Conservation (phyloP, 75 land plant species). For the Sequoiadendron giganteum region DNA sequence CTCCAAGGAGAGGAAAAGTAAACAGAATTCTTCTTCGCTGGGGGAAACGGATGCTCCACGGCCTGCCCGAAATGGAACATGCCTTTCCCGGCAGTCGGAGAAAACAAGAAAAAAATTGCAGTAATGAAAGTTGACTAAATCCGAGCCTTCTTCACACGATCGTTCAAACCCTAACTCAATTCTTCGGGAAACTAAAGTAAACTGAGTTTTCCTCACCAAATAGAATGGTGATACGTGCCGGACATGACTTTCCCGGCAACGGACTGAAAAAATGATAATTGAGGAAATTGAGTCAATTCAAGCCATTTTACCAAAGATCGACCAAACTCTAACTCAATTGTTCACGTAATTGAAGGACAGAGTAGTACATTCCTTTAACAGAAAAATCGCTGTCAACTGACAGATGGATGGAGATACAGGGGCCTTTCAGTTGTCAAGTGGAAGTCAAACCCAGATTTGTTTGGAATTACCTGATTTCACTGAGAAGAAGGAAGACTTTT, state of each 20-base stretch:
- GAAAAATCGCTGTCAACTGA: neutral
- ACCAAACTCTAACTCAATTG: neutral
- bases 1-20: neutral
- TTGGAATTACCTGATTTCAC: neutral
- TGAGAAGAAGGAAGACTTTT: neutral
- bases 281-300: neutral
- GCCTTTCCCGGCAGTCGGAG: neutral
- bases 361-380: neutral
- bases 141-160: neutral
- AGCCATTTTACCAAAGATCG: neutral
- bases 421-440: neutral
- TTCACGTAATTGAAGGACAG: neutral
- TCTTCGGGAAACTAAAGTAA: neutral
- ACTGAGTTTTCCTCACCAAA: neutral
- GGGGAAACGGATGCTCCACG: neutral
- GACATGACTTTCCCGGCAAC: neutral
- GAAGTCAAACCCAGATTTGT: neutral
- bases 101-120: neutral
- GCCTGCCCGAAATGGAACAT: neutral
- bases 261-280: neutral
- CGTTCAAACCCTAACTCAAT: neutral
- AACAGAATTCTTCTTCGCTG: neutral
- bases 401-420: neutral
- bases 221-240: neutral
- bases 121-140: neutral